Evolutionary conservation across 768 basidiomycete species (phyloP), one percentile per base, ranked within the genome.

Genomic region (Favolaschia claudopus): DNA sequence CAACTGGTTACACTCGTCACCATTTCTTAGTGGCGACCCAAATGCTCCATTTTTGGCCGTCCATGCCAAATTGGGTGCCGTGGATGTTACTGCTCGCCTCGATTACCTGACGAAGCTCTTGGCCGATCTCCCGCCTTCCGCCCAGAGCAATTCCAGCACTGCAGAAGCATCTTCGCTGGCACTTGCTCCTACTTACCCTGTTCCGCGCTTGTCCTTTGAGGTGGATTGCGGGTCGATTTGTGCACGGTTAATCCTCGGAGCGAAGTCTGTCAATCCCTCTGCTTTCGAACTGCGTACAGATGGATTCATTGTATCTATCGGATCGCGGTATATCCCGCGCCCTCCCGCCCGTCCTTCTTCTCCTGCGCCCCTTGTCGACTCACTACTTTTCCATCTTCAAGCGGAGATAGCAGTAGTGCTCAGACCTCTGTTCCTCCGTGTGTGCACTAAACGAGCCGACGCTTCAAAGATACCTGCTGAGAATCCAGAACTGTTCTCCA

Each of bases 221-320:
- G 33, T 85, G 22, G 76, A 77, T 22, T 76, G 87, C 36, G 87
- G 85, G 7, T 74, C 78, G 10, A 69, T 88, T 20, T 78, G 76
- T 42, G 78, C 74, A 4, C 81, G 83, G n/a, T 63, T 90, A 13
- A 77, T 85, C 32, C 84, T 84, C 58, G 81, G 81, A 58, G 72
- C 67, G 29, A 70, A 71, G 17, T 69, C 75, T 40, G 76, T 76
- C 17, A 77, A 76, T 17, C 80, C 83, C 32, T 80, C 82, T 39
- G 82, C 81, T 0, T 63, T 90, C 42, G 86, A 89, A 67, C 69
- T 87, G 29, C 79, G 83, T 52, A 85, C 81, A 6, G 79, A 84
- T 62, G 87, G 87, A 14, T 74, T 88, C 44, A 61, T 72, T 3
- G 51, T 82, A 5, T 76, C 79, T 22, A 62, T 77, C 4, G 69